phyloP scores from a whole-genome alignment of 148 eudicot species.

The Camellia sinensis region DNA sequence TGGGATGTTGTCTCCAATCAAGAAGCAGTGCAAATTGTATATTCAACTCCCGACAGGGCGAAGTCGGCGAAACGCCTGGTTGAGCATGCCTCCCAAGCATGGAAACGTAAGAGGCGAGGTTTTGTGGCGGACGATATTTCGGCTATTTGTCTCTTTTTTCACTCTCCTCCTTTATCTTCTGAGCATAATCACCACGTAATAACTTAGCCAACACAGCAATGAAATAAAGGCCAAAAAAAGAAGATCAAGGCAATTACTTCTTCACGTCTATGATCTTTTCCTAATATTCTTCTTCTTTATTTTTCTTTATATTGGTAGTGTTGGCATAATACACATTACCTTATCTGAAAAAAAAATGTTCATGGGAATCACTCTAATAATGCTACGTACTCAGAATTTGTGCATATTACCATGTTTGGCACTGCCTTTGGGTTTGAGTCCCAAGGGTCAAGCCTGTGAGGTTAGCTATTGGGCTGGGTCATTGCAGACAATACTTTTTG shows the following conservation, averaged over 20 bases:
- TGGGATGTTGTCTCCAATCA: conserved; percentile 95
- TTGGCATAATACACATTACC: too few species aligned
- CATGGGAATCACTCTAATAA: too few species aligned
- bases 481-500: too few species aligned
- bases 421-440: too few species aligned
- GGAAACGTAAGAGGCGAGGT: conserved; percentile 71
- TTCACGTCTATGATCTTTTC: not conserved
- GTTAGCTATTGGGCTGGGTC: too few species aligned
- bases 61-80: conserved; percentile 69
- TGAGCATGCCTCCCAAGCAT: conserved; percentile 50
- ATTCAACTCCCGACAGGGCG: conserved; percentile 42
- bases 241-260: not conserved
- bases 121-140: conserved; percentile 77
- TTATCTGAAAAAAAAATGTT: too few species aligned
- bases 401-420: too few species aligned
- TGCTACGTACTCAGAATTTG: too few species aligned
- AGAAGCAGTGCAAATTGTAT: conserved; percentile 74
- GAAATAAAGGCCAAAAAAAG: not conserved
- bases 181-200: conserved; percentile 31
- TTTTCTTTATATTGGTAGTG: too few species aligned
- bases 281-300: not conserved
- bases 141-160: conserved; percentile 76
- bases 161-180: conserved; percentile 25
- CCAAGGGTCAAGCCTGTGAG: too few species aligned
- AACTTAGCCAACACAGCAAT: conserved; percentile 25